A percentile compares a stretch with the other conserved stretches of the same genome.
Evolutionary conservation across 495 filamentous ascomycete species (phyloP).

Genomic region (Daldinia vernicosa): DNA sequence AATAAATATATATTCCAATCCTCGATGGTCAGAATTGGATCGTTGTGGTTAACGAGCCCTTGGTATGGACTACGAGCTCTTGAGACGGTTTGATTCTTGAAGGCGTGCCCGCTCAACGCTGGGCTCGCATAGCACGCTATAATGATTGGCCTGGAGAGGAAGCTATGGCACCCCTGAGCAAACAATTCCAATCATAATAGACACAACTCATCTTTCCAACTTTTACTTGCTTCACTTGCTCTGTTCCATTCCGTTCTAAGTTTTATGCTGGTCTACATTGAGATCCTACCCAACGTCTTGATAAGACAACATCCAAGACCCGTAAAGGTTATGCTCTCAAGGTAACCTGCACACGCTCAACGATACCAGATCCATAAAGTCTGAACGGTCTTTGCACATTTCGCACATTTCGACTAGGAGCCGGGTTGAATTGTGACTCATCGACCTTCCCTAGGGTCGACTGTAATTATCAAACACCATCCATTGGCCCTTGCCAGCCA

Average conservation of each 20-base stretch:
- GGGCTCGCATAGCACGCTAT: constrained; percentile 1
- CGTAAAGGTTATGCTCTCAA: background rate
- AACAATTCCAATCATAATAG: constrained; percentile 18
- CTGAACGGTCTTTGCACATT: background rate
- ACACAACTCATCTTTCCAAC: constrained; percentile 12
- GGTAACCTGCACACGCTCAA: background rate
- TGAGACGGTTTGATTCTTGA: constrained; percentile 14
- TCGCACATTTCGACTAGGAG: background rate
- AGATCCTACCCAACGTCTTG: background rate
- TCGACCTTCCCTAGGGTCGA: background rate
- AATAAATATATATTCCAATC: constrained; percentile 6
- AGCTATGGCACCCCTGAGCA: constrained; percentile 3
- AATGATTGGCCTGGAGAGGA: background rate
- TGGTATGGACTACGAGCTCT: background rate
- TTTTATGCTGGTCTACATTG: background rate
- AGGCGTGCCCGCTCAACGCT: background rate
- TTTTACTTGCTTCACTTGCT: background rate
- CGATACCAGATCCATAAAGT: background rate
- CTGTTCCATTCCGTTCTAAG: background rate
- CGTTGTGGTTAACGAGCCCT: background rate
- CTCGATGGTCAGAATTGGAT: background rate
- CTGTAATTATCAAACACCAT: background rate
- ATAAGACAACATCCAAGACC: background rate
- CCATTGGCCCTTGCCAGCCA: background rate
- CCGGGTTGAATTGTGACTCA: background rate